Evolutionary conservation across 2,329 filamentous ascomycete genomes (phyloP).

Genomic region (Leptographium flavum): DNA sequence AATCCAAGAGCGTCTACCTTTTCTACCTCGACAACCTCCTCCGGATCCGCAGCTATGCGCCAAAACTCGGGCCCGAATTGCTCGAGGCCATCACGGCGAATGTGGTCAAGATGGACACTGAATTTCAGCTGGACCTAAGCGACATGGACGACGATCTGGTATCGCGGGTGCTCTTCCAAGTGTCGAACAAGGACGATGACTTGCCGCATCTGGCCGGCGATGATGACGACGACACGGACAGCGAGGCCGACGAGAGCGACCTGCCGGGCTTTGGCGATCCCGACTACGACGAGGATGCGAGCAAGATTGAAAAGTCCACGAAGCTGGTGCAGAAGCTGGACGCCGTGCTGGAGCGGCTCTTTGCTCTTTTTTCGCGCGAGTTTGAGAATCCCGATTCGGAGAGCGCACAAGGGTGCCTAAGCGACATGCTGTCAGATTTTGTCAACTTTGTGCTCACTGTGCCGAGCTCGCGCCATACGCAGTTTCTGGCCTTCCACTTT

Average conservation of each 20-base stretch:
- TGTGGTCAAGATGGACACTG: constrained; percentile 85
- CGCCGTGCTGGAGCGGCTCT: constrained; percentile 74
- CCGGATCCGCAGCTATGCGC: constrained; percentile 60
- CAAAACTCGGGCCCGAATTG: constrained; percentile 65
- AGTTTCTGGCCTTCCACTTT: constrained; percentile 94
- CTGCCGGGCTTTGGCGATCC: constrained; percentile 55
- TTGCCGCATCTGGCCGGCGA: neutral
- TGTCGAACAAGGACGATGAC: constrained; percentile 17
- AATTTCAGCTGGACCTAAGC: constrained; percentile 87
- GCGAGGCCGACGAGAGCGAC: constrained; percentile 46
- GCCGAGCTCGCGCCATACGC: constrained; percentile 81
- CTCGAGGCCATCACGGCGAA: constrained; percentile 72
- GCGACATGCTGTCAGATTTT: constrained; percentile 74
- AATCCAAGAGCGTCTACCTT: constrained; percentile 65
- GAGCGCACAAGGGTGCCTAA: constrained; percentile 57
- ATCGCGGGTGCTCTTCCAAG: constrained; percentile 50
- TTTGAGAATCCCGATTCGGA: constrained; percentile 57
- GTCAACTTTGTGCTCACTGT: constrained; percentile 77
- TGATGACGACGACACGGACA: constrained; percentile 16
- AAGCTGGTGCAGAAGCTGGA: constrained; percentile 86
- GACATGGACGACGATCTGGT: constrained; percentile 83
- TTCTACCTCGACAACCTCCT: constrained; percentile 82
- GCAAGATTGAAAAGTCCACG: constrained; percentile 56
- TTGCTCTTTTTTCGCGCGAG: constrained; percentile 62
- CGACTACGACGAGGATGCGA: constrained; percentile 47